phyloP scores from a whole-genome alignment of 2,329 filamentous ascomycete genomes.

The Apiospora aurea region DNA sequence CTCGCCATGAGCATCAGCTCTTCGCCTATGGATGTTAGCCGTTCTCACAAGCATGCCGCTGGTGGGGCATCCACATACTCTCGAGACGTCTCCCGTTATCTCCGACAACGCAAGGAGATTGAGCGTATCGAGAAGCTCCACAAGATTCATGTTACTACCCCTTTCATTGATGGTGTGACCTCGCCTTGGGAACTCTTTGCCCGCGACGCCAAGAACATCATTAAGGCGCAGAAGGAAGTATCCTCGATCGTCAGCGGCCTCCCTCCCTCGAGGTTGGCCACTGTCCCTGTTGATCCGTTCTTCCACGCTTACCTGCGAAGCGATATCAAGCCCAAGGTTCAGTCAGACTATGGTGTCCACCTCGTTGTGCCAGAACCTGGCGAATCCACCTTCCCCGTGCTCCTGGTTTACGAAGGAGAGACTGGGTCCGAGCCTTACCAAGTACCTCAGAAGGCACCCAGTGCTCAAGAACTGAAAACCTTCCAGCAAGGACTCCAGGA shows the following conservation, averaged over 20 bases:
- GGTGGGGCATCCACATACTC: conserved; percentile 80
- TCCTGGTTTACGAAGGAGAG: conserved; percentile 79
- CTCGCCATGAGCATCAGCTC: conserved; percentile 87
- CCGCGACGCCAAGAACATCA: conserved; percentile 81
- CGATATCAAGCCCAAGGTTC: conserved; percentile 68
- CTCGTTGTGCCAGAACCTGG: conserved; percentile 72
- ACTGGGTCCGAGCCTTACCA: conserved; percentile 57
- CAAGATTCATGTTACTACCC: conserved; percentile 86
- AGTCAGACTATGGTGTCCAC: conserved; percentile 75
- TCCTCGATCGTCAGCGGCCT: conserved; percentile 76
- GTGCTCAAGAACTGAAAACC: conserved; percentile 54
- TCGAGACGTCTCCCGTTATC: conserved; percentile 85
- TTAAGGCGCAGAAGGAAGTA: conserved; percentile 78
- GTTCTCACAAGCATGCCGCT: conserved; percentile 74
- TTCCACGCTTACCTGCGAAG: conserved; percentile 77
- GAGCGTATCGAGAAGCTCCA: conserved; percentile 81
- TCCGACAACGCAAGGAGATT: conserved; percentile 82
- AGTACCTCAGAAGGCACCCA: conserved; percentile 61
- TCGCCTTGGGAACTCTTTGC: conserved; percentile 90
- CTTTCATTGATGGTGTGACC: conserved; percentile 71
- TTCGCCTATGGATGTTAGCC: conserved; percentile 81
- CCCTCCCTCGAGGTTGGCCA: conserved; percentile 74
- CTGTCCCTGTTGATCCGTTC: conserved; percentile 76
- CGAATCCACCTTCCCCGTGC: conserved; percentile 66
- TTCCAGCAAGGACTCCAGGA: conserved; percentile 64